Conservation (phyloP, 345 rosid species). For the Gynandropsis gynandra region DNA sequence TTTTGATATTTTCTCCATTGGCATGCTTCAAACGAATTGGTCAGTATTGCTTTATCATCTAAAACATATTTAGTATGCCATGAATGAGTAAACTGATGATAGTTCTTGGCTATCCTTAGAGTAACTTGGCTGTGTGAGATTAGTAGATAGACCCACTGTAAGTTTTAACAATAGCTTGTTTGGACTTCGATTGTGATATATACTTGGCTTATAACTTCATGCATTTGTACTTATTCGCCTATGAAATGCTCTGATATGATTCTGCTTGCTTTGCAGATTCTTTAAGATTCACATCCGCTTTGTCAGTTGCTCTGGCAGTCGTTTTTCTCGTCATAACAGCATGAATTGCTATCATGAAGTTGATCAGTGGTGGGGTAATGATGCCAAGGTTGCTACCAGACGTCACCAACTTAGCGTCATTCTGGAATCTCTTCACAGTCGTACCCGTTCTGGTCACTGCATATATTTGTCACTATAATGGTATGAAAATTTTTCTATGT, state of each 20-base stretch:
- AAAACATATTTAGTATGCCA: not conserved
- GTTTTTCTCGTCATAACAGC: conserved; percentile 63
- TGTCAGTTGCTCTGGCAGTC: conserved; percentile 79
- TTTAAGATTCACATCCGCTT: conserved; percentile 71
- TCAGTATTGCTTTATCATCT: conserved; percentile 19
- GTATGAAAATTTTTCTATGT: conserved; percentile 29
- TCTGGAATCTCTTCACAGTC: conserved; percentile 77
- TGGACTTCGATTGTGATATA: no score
- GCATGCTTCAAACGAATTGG: conserved; percentile 85
- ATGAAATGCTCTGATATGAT: not conserved
- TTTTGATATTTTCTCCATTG: conserved; percentile 65
- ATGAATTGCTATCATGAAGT: conserved; percentile 43
- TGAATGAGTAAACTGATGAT: not conserved
- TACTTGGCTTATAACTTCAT: no score
- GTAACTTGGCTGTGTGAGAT: not conserved
- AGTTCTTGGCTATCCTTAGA: not conserved
- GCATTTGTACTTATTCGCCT: not conserved
- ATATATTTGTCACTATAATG: conserved; percentile 79
- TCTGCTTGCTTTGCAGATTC: conserved; percentile 60
- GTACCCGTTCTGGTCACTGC: conserved; percentile 93
- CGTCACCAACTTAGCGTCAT: conserved; percentile 57
- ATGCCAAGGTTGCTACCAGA: conserved; percentile 82
- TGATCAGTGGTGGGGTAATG: conserved; percentile 47
- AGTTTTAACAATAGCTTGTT: no score
- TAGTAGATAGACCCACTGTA: no score